These are phyloP conservation scores for Colletotrichum tamarilloi DNA, from an alignment of 2,329 filamentous ascomycete species.

Conservation along the genomic window DNA sequence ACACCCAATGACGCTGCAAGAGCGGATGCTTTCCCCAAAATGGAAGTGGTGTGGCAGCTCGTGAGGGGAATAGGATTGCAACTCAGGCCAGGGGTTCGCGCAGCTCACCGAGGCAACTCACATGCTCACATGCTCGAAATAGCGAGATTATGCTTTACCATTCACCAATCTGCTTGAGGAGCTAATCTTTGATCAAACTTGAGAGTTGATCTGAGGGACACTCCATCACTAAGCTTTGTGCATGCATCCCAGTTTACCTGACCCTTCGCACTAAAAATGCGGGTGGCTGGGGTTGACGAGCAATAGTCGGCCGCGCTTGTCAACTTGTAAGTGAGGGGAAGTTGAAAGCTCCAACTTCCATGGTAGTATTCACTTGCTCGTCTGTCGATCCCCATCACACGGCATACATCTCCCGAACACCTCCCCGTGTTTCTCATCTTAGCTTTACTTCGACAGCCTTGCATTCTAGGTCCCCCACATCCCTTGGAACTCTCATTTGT, in stretches of 20 bases:
- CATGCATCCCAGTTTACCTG: background rate
- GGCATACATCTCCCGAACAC: background rate
- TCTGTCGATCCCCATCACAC: constrained; percentile 11
- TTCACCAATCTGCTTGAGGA: too few species aligned
- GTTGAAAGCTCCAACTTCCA: background rate
- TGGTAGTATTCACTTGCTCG: constrained; percentile 10
- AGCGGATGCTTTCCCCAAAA: constrained; percentile 20
- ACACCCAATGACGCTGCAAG: constrained; percentile 18
- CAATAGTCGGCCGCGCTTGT: background rate
- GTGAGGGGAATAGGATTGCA: constrained; percentile 3
- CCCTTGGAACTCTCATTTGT: background rate
- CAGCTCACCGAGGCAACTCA: constrained; percentile 26
- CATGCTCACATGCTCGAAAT: constrained; percentile 26
- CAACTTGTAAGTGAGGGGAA: constrained; percentile 24
- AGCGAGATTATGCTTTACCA: background rate
- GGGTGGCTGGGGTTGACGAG: constrained; percentile 7
- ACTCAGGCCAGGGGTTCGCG: background rate
- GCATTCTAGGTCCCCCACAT: constrained; percentile 7
- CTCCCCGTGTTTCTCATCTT: background rate
- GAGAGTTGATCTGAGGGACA: background rate
- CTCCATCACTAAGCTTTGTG: background rate
- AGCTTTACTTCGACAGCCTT: background rate
- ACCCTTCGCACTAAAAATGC: background rate
- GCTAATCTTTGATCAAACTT: background rate
- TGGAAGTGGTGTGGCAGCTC: constrained; percentile 3